Evolutionary conservation across 2,329 filamentous ascomycete species (phyloP), one percentile per base, ranked within the genome.

Genomic region (Neonectria magnoliae): DNA sequence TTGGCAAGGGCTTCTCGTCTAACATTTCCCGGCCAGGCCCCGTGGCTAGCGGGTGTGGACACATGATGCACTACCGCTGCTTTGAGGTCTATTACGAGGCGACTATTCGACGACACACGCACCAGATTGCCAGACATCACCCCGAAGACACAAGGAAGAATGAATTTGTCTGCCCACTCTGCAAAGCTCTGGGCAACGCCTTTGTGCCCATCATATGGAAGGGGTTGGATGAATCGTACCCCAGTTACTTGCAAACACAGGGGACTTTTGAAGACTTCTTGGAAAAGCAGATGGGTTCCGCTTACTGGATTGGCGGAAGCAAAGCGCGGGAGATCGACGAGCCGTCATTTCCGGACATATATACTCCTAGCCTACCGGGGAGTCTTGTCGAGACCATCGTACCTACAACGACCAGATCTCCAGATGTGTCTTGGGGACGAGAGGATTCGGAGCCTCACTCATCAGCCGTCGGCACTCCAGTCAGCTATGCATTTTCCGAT

Each of bases 61-160:
- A 99, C 78, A 97, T 99, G 75, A 99, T 99, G 96, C 96, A 99
- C 78, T 98, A 93, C 77, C 90, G 88, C 71, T 99, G 96, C 80
- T 99, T 99, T 76, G 94, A 98, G 74, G 88, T 92, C 44, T 99
- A 98, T 75, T 91, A 93, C 69, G 88, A 92, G 50, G 93, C 95
- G 4, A 97, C 93, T 0, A 85, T 90, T 57, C 87, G 94, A 65
- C 88, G 96, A 42, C 97, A 99, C 76, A 88, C 88, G 20, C 93
- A 96, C 73, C 96, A 99, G 77, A 97, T 99, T 77, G 94, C 96
- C 8, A 88, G 96, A 14, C 93, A 97, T 72, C 96, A 98, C 72
- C 96, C 96, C 0, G 97, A 99, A 77, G 87, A 90, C 60, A 85
- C 93, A 2, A 84, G 87, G 20, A 84, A 88, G 47, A 92, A 97